Percentiles rank a stretch among this genome's conserved stretches.
These are phyloP conservation scores for Candida sithepensis DNA, from an alignment of 805 yeast genomes.

Conservation along the genomic window DNA sequence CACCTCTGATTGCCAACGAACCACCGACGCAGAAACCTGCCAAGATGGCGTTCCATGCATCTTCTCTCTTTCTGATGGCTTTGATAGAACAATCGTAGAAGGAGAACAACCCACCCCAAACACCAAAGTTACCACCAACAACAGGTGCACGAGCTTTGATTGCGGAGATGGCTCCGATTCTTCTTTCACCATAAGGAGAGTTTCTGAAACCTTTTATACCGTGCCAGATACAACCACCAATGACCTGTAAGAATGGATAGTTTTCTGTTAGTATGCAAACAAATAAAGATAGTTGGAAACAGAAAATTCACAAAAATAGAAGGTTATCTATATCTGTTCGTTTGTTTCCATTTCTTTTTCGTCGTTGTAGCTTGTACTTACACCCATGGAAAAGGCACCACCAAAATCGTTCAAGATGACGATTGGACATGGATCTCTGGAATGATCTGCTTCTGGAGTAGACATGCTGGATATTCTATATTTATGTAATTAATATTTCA, in stretches of 20 bases:
- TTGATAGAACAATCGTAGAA: conserved; percentile 94
- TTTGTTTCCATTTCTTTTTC: not conserved
- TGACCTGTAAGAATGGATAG: conserved; percentile 33
- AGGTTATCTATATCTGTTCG: too few species aligned
- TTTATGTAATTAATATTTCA: too few species aligned
- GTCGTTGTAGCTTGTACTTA: not conserved
- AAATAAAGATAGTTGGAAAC: not conserved
- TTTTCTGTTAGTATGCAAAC: conserved; percentile 2
- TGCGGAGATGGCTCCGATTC: conserved; percentile 84
- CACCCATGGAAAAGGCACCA: conserved; percentile 99
- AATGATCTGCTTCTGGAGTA: conserved; percentile 72
- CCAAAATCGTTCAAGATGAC: conserved; percentile 96
- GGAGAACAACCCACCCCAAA: conserved; percentile 98
- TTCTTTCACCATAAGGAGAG: conserved; percentile 95
- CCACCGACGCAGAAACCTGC: conserved; percentile 99
- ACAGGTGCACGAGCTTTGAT: conserved; percentile 97
- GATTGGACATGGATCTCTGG: conserved; percentile 98
- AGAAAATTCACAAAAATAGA: too few species aligned
- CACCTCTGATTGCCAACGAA: conserved; percentile 96
- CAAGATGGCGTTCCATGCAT: conserved; percentile 96
- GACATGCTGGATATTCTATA: too few species aligned
- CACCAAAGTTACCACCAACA: conserved; percentile 98
- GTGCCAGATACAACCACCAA: conserved; percentile 99
- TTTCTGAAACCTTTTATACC: conserved; percentile 98
- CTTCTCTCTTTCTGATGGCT: conserved; percentile 95